phyloP scores from a whole-genome alignment of 164 flowering plant species.

The Vitis riparia region DNA sequence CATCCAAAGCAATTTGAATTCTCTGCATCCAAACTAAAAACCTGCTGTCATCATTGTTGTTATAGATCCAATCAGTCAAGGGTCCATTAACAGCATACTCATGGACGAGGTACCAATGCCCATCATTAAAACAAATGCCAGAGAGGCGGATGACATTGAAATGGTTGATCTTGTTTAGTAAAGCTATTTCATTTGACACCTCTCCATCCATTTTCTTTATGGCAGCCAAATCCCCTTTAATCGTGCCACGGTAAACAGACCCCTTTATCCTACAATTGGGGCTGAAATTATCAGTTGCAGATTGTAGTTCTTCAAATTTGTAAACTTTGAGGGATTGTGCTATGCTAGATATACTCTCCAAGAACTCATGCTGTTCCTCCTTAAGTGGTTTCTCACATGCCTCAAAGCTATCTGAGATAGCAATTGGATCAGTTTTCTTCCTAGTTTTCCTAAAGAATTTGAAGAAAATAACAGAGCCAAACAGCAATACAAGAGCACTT shows the following conservation, averaged over 20 bases:
- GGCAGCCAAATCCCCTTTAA: slow-evolving; percentile 56
- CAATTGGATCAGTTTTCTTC: slow-evolving; percentile 11
- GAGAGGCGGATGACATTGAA: slow-evolving; percentile 58
- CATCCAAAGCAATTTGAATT: slow-evolving; percentile 63
- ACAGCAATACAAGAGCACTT: slow-evolving; percentile 16
- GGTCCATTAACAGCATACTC: slow-evolving; percentile 72
- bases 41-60: slow-evolving; percentile 17
- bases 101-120: slow-evolving; percentile 66
- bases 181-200: slow-evolving; percentile 54
- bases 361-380: slow-evolving; percentile 33
- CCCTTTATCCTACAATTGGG: slow-evolving; percentile 43
- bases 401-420: slow-evolving; percentile 24
- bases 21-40: slow-evolving; percentile 61
- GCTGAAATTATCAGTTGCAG: slow-evolving; percentile 66
- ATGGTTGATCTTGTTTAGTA: slow-evolving; percentile 66
- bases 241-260: slow-evolving; percentile 63
- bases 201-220: slow-evolving; percentile 66
- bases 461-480: slow-evolving; percentile 24
- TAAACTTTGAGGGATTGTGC: slow-evolving; percentile 56
- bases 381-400: slow-evolving; percentile 25
- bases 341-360: slow-evolving; percentile 29
- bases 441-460: slow-evolving; percentile 19
- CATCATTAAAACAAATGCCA: slow-evolving; percentile 51
- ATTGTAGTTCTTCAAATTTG: slow-evolving; percentile 49
- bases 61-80: slow-evolving; percentile 61